Percentiles rank a stretch among this genome's conserved stretches.
Conservation (phyloP, 305 asterid species). For the Caryopteris hybrid region DNA sequence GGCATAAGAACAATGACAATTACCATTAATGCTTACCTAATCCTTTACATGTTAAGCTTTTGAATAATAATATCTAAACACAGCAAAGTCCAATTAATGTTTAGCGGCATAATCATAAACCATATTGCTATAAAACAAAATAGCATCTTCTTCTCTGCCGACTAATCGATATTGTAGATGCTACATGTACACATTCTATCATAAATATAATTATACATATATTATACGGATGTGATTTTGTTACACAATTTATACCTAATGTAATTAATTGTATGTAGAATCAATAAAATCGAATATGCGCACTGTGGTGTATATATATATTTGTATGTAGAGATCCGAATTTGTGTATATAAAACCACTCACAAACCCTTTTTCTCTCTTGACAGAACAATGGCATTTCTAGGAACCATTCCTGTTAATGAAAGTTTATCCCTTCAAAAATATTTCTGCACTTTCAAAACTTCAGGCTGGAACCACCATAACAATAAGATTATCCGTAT, state of each 20-base stretch:
- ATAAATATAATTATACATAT: too few relatives aligned
- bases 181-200: too few relatives aligned
- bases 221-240: too few relatives aligned
- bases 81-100: constrained; percentile 12
- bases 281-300: too few relatives aligned
- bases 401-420: constrained; percentile 25
- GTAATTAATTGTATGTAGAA: too few relatives aligned
- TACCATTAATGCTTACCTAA: background rate
- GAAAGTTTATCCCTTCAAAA: constrained; percentile 26
- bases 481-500: constrained; percentile 11
- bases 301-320: background rate
- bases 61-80: background rate
- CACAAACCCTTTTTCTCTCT: background rate
- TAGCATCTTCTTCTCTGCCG: constrained; percentile 27
- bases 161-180: too few relatives aligned
- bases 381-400: constrained; percentile 39
- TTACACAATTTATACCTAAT: too few relatives aligned
- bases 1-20: too few relatives aligned
- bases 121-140: constrained; percentile 24
- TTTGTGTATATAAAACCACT: background rate
- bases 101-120: background rate
- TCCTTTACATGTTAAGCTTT: background rate
- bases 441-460: constrained; percentile 3
- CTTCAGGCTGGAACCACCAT: background rate
- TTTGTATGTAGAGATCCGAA: background rate